phyloP scores from a whole-genome alignment of 106 monocot genomes.

The Acorus gramineus region DNA sequence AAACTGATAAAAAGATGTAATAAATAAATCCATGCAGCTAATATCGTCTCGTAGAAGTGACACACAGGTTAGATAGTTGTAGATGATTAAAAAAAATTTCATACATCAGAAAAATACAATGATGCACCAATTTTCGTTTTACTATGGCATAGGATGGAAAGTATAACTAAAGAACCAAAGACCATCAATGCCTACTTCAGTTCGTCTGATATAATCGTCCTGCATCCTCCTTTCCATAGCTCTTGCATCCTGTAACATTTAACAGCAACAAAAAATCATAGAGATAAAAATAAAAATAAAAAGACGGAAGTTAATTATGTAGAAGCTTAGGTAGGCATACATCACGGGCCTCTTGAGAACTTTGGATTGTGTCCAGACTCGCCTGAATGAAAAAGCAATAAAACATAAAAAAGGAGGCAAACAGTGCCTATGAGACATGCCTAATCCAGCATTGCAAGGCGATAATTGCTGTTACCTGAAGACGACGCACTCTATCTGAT shows the following conservation, averaged over 20 bases:
- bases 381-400: conserved; percentile 33
- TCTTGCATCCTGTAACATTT: conserved; percentile 48
- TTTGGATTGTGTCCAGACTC: conserved; percentile 71
- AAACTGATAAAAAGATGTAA: too few relatives aligned
- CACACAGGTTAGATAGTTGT: too few relatives aligned
- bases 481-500: conserved; percentile 61
- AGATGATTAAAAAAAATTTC: too few relatives aligned
- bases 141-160: neutral
- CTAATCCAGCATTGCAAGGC: neutral
- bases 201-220: conserved; percentile 56
- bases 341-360: conserved; percentile 71
- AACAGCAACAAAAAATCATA: neutral
- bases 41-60: too few relatives aligned
- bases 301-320: neutral
- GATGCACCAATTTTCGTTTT: neutral
- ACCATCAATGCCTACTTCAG: conserved; percentile 48
- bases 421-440: neutral
- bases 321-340: conserved; percentile 18
- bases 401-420: neutral
- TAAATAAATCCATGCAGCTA: too few relatives aligned
- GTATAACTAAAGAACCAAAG: neutral
- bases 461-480: conserved; percentile 43
- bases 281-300: neutral
- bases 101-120: neutral
- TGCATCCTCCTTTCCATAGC: conserved; percentile 47